Evolutionary conservation across 164 flowering plant species (phyloP).

Genomic region (Aristolochia contorta): DNA sequence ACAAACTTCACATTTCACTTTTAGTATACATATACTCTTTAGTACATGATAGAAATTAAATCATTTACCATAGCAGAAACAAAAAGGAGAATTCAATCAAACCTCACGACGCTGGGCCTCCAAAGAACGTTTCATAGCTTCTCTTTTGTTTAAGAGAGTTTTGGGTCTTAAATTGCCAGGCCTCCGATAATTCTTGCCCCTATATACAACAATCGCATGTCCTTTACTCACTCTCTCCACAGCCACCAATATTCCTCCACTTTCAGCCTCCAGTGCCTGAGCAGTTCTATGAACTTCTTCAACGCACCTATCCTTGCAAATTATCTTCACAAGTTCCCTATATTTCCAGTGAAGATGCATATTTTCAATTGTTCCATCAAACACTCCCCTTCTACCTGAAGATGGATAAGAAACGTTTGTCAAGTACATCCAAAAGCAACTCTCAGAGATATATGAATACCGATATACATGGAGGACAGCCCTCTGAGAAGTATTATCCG

Average conservation of each 20-base stretch:
- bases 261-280: constrained; percentile 72
- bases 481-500: too few species aligned
- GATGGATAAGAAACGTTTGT: neutral
- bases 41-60: neutral
- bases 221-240: constrained; percentile 77
- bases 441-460: too few species aligned
- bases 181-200: constrained; percentile 85
- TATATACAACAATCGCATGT: constrained; percentile 75
- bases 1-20: neutral
- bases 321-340: constrained; percentile 87
- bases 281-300: constrained; percentile 55
- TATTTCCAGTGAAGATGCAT: constrained; percentile 99
- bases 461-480: too few species aligned
- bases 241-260: constrained; percentile 92
- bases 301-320: constrained; percentile 39
- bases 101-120: constrained; percentile 89
- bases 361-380: constrained; percentile 87
- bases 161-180: constrained; percentile 68
- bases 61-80: neutral
- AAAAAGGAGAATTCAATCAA: constrained; percentile 8
- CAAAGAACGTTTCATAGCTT: constrained; percentile 73
- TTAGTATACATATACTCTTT: neutral
- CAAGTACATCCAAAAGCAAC: neutral
- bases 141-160: constrained; percentile 65
- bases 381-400: constrained; percentile 87